Percentiles rank a stretch among this genome's conserved stretches.
Evolutionary conservation across 2,329 filamentous ascomycete species (phyloP).

Genomic region (Aspergillus brunneoviolaceus): DNA sequence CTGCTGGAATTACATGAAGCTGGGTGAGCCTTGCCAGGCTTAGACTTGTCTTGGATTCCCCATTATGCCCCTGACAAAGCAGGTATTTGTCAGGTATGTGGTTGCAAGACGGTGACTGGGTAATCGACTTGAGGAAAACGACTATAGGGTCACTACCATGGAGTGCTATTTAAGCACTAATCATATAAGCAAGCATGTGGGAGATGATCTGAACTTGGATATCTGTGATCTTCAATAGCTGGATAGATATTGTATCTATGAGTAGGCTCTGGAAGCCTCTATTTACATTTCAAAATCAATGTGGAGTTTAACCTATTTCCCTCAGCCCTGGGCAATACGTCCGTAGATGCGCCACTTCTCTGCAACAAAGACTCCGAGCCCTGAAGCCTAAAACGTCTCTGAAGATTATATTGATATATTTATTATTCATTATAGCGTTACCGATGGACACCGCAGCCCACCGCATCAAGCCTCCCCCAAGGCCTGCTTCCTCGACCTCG

Average conservation of each 20-base stretch:
- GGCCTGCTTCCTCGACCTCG: slow-evolving; percentile 42
- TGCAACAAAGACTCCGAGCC: too few species aligned
- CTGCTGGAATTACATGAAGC: slow-evolving; percentile 56
- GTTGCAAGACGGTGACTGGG: not conserved
- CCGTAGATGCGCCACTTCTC: too few species aligned
- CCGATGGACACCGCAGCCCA: not conserved
- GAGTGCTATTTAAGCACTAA: not conserved
- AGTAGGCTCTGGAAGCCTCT: not conserved
- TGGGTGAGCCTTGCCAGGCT: slow-evolving; percentile 38
- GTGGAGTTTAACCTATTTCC: not conserved
- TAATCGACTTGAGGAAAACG: not conserved
- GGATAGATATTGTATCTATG: not conserved
- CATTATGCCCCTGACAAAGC: not conserved
- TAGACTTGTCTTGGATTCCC: not conserved
- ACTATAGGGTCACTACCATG: not conserved
- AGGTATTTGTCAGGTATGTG: not conserved
- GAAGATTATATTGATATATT: not conserved
- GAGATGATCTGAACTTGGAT: too few species aligned
- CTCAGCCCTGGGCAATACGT: too few species aligned
- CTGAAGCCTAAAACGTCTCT: too few species aligned
- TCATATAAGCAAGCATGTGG: not conserved
- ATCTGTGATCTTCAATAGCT: not conserved
- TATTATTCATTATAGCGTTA: slow-evolving; percentile 2
- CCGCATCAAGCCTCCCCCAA: slow-evolving; percentile 6
- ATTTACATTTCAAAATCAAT: not conserved